phyloP scores from a whole-genome alignment of 352 stramenopile species.

The Globisporangium lucens region DNA sequence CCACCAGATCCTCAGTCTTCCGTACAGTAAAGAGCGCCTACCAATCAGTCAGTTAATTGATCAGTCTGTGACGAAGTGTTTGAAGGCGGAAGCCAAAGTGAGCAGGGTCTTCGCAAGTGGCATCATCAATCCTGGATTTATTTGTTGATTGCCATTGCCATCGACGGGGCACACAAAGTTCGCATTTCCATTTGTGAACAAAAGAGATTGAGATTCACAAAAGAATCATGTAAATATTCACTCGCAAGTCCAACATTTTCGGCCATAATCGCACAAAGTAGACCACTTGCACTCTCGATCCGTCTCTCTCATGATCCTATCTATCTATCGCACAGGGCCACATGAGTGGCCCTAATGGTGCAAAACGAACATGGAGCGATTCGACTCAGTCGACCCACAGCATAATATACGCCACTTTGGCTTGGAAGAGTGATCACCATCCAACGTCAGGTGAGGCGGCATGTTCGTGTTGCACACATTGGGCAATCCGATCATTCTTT shows the following conservation, averaged over 20 bases:
- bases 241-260: neutral
- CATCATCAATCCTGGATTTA: slow-evolving; percentile 7
- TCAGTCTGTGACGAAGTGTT: neutral
- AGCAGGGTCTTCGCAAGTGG: neutral
- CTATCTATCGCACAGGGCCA: neutral
- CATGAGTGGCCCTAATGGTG: too few relatives aligned
- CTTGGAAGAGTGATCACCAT: neutral
- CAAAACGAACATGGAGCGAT: neutral
- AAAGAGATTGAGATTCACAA: neutral
- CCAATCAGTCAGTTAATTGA: neutral
- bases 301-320: neutral
- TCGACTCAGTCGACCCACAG: neutral
- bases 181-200: neutral
- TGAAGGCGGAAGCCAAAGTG: neutral
- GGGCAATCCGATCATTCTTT: neutral
- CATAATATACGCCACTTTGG: neutral
- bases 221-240: neutral
- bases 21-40: neutral
- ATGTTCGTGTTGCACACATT: neutral
- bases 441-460: neutral
- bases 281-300: neutral
- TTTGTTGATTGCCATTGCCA: slow-evolving; percentile 11
- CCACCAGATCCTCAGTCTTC: neutral
- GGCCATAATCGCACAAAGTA: neutral
- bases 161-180: neutral